Evolutionary conservation across 2,329 filamentous ascomycete genomes (phyloP).

Genomic region (Xylariaceae sp.): DNA sequence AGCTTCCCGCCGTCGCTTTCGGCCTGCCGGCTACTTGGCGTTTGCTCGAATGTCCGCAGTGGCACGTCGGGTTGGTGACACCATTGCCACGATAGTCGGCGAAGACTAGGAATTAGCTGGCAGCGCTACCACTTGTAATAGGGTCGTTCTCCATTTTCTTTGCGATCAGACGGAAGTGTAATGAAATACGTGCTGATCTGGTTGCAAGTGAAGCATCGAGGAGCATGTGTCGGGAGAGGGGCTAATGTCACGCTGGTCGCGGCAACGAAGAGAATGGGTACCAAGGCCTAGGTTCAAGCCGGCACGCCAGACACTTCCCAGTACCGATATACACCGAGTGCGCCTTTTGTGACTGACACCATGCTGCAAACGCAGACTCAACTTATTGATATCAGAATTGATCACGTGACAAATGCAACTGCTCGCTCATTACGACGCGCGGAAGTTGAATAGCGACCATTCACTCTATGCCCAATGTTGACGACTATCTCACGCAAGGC

Average conservation of each 20-base stretch:
- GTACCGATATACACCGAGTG: too few species aligned
- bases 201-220: background rate
- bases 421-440: too few species aligned
- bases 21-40: background rate
- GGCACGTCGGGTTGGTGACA: slow-evolving; percentile 2
- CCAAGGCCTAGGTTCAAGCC: too few species aligned
- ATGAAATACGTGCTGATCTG: background rate
- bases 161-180: slow-evolving; percentile 2
- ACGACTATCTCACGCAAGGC: too few species aligned
- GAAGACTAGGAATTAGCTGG: slow-evolving; percentile 6
- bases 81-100: slow-evolving; percentile 4
- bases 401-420: too few species aligned
- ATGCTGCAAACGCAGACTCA: too few species aligned
- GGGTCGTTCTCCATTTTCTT: slow-evolving; percentile 7
- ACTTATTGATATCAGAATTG: too few species aligned
- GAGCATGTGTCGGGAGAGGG: background rate
- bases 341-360: too few species aligned
- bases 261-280: too few species aligned
- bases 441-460: too few species aligned
- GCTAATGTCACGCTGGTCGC: background rate
- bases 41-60: slow-evolving; percentile 1
- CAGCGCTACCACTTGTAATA: slow-evolving; percentile 5
- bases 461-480: too few species aligned
- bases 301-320: too few species aligned
- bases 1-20: background rate